phyloP scores from a whole-genome alignment of 2,329 filamentous ascomycete species.

The Aspergillus jensenii region DNA sequence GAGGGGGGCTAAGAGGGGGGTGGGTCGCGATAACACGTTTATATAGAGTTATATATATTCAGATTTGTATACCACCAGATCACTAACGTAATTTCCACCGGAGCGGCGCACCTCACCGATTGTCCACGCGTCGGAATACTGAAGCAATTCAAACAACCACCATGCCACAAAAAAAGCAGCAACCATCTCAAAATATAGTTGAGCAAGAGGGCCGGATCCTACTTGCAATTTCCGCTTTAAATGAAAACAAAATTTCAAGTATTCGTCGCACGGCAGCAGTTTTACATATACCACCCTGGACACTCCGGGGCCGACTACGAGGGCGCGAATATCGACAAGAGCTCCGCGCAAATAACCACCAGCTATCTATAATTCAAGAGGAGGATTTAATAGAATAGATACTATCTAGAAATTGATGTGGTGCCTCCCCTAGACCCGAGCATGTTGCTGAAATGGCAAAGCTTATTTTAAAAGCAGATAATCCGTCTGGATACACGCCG shows the following conservation, averaged over 20 bases:
- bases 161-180: conserved; percentile 5
- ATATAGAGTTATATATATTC: too few species aligned
- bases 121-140: too few species aligned
- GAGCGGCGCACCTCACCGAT: too few species aligned
- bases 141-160: conserved; percentile 1
- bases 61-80: too few species aligned
- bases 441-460: conserved; percentile 13
- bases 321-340: not conserved
- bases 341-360: not conserved
- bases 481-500: not conserved
- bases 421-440: not conserved
- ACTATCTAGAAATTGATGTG: conserved; percentile 2
- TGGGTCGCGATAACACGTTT: too few species aligned
- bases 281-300: conserved; percentile 1
- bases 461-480: conserved; percentile 2
- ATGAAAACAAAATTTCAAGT: not conserved
- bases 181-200: not conserved
- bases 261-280: conserved; percentile 2
- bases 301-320: not conserved
- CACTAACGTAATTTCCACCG: too few species aligned
- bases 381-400: conserved; percentile 7
- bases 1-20: too few species aligned
- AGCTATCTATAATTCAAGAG: conserved; percentile 6
- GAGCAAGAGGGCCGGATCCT: conserved; percentile 2
- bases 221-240: not conserved